Evolutionary conservation across 805 yeast genomes (phyloP).

Genomic region (Metschnikowia cerradonensis): DNA sequence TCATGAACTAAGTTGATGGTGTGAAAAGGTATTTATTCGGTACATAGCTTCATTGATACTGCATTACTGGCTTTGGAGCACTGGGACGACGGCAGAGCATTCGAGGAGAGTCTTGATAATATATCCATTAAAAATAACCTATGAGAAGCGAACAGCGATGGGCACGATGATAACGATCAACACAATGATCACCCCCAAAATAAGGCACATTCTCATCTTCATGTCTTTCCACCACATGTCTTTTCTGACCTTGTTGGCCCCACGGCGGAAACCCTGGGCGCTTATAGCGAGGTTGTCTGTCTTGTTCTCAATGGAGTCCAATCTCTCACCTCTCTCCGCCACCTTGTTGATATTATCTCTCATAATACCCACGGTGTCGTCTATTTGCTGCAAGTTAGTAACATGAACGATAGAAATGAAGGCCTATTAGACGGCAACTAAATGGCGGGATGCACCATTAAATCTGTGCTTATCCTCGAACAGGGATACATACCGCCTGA

Average conservation of each 20-base stretch:
- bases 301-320: slow-evolving; percentile 87
- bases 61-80: background rate
- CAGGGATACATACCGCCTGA: slow-evolving; percentile 58
- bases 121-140: slow-evolving; percentile 2
- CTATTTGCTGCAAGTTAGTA: slow-evolving; percentile 61
- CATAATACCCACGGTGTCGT: slow-evolving; percentile 96
- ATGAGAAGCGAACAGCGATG: slow-evolving; percentile 79
- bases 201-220: slow-evolving; percentile 90
- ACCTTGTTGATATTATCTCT: slow-evolving; percentile 94
- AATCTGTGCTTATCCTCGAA: background rate
- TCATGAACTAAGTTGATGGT: background rate
- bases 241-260: slow-evolving; percentile 95
- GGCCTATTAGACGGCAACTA: background rate
- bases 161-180: slow-evolving; percentile 89
- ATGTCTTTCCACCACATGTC: slow-evolving; percentile 99
- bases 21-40: background rate
- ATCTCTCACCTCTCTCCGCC: slow-evolving; percentile 89
- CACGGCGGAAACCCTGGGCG: slow-evolving; percentile 93
- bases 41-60: background rate
- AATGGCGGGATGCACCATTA: background rate
- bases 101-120: background rate
- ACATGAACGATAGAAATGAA: background rate
- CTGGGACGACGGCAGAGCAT: background rate
- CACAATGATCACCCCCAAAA: slow-evolving; percentile 72
- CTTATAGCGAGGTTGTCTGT: slow-evolving; percentile 88